phyloP scores from a whole-genome alignment of 1,284 basidiomycete species.

The Cryptococcus sp. region DNA sequence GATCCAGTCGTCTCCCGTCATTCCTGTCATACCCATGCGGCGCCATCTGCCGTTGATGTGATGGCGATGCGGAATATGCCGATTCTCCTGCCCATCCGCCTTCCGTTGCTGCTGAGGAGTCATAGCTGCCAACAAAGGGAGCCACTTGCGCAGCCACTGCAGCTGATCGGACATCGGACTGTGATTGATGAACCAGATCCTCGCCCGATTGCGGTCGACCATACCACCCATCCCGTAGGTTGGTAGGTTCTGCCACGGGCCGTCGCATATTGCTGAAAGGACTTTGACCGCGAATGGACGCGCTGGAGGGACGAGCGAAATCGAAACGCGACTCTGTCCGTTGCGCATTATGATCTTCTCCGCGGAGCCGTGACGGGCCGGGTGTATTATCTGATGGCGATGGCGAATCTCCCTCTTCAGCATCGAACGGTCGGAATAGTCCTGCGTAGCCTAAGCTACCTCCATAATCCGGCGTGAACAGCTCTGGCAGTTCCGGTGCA shows the following conservation, averaged over 20 bases:
- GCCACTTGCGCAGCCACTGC: constrained; percentile 21
- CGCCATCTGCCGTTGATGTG: constrained; percentile 12
- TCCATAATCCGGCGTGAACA: constrained; percentile 12
- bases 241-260: constrained; percentile 11
- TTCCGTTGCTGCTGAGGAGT: constrained; percentile 13
- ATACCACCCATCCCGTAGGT: constrained; percentile 20
- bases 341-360: constrained; percentile 62
- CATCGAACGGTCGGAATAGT: constrained; percentile 34
- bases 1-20: constrained; percentile 8
- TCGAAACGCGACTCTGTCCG: constrained; percentile 77
- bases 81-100: constrained; percentile 14
- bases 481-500: constrained; percentile 28
- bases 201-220: constrained; percentile 1
- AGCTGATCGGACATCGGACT: constrained; percentile 9
- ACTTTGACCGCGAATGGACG: constrained; percentile 27
- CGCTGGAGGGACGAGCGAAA: constrained; percentile 66
- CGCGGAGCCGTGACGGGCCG: constrained; percentile 12
- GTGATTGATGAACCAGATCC: constrained; percentile 3
- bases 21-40: constrained; percentile 3
- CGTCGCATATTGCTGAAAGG: constrained; percentile 26
- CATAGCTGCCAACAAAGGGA: constrained; percentile 18
- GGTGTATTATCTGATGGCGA: constrained; percentile 14
- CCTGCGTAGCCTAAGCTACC: constrained; percentile 15
- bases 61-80: constrained; percentile 16
- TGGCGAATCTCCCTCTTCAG: constrained; percentile 15